Percentiles rank a stretch among this genome's conserved stretches.
Evolutionary conservation across 2,329 filamentous ascomycete genomes (phyloP).

Genomic region (Volutella citrinella): DNA sequence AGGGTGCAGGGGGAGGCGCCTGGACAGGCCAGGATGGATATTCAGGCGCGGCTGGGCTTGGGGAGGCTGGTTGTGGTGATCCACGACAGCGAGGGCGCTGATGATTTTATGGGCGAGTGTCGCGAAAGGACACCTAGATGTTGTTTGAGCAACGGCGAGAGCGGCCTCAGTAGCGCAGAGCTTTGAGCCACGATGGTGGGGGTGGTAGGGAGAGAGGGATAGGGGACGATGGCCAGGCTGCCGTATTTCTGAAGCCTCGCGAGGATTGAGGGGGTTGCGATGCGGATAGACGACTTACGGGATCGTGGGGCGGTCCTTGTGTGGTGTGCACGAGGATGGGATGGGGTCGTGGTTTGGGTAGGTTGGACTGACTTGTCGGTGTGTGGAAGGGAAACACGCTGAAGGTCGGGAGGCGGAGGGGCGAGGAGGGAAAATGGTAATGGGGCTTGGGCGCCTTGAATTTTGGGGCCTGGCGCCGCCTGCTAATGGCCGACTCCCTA

Average conservation of each 20-base stretch:
- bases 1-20: slow-evolving; percentile 13
- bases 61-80: slow-evolving; percentile 18
- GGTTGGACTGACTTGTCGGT: slow-evolving; percentile 28
- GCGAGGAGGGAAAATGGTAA: slow-evolving; percentile 18
- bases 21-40: slow-evolving; percentile 10
- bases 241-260: too few species aligned
- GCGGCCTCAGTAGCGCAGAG: too few species aligned
- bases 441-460: slow-evolving; percentile 12
- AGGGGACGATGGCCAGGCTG: too few species aligned
- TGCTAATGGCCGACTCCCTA: slow-evolving; percentile 4
- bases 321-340: slow-evolving; percentile 26
- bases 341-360: slow-evolving; percentile 21
- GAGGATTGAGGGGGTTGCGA: slow-evolving; percentile 7
- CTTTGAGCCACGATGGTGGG: too few species aligned
- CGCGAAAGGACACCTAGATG: slow-evolving; percentile 28
- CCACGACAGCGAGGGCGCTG: slow-evolving; percentile 18
- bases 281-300: slow-evolving; percentile 23
- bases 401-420: slow-evolving; percentile 19
- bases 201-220: too few species aligned
- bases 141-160: too few species aligned
- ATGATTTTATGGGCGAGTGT: slow-evolving; percentile 24
- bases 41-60: slow-evolving; percentile 20
- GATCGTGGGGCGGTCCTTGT: slow-evolving; percentile 27
- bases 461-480: slow-evolving; percentile 22
- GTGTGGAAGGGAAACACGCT: slow-evolving; percentile 21